Evolutionary conservation across 2,329 filamentous ascomycete genomes (phyloP).

Genomic region (Domatiomyces catenatus): DNA sequence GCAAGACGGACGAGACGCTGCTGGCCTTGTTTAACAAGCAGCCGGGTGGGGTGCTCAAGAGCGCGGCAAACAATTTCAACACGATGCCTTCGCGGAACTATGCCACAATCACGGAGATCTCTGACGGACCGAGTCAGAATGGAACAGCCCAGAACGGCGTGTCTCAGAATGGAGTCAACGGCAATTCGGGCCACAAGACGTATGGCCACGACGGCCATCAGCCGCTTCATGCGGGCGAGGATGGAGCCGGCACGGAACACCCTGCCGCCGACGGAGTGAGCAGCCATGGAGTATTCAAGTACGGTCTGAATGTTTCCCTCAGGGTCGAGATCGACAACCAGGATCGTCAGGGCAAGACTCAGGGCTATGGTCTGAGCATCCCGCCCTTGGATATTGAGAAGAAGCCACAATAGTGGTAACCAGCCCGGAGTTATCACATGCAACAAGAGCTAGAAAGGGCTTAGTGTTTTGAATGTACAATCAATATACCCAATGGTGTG

Average conservation of each 20-base stretch:
- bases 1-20: conserved; percentile 48
- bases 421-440: not conserved
- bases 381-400: not conserved
- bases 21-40: conserved; percentile 48
- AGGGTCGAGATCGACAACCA: conserved; percentile 33
- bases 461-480: not conserved
- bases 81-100: conserved; percentile 64
- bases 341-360: conserved; percentile 26
- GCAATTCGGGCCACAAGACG: conserved; percentile 10
- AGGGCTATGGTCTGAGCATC: conserved; percentile 34
- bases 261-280: conserved; percentile 45
- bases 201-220: conserved; percentile 48
- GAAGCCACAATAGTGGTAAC: not conserved
- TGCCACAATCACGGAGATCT: conserved; percentile 44
- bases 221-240: conserved; percentile 60
- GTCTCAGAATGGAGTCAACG: conserved; percentile 9
- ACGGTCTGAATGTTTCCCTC: conserved; percentile 31
- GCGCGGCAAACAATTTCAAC: conserved; percentile 58
- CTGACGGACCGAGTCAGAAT: conserved; percentile 10
- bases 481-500: not conserved
- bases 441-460: not conserved
- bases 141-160: conserved; percentile 10
- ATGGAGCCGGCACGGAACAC: conserved; percentile 63
- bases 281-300: conserved; percentile 23
- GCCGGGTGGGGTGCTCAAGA: conserved; percentile 45